Percentiles rank a stretch among this genome's conserved stretches.
Evolutionary conservation across 2,329 filamentous ascomycete species (phyloP).

Genomic region (Claviceps quebecensis): DNA sequence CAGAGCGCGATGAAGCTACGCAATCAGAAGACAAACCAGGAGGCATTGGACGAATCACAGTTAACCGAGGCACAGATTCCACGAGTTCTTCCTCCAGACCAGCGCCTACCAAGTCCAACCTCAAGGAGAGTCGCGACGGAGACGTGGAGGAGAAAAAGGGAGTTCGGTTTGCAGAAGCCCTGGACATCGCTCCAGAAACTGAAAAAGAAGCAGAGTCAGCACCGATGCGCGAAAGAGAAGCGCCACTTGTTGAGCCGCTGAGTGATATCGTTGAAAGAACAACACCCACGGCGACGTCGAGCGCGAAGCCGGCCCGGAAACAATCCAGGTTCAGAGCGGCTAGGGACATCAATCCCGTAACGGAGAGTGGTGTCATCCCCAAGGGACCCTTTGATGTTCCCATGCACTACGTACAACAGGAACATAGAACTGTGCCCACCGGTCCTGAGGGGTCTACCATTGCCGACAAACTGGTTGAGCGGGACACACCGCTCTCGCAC

Average conservation of each 20-base stretch:
- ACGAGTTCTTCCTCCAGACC: constrained; percentile 10
- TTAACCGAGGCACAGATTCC: constrained; percentile 21
- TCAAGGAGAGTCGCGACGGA: constrained; percentile 16
- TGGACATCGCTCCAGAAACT: constrained; percentile 50
- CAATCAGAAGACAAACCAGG: constrained; percentile 25
- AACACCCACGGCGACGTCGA: constrained; percentile 11
- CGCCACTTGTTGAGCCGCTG: constrained; percentile 31
- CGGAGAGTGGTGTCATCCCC: constrained; percentile 11
- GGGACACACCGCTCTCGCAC: constrained; percentile 20
- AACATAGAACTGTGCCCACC: constrained; percentile 26
- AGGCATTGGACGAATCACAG: constrained; percentile 42
- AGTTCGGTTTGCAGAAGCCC: constrained; percentile 62
- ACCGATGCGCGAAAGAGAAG: constrained; percentile 11
- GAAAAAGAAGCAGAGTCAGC: constrained; percentile 9
- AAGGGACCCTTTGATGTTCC: constrained; percentile 32
- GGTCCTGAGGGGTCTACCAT: constrained; percentile 42
- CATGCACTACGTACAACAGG: constrained; percentile 23
- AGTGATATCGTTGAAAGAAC: constrained; percentile 39
- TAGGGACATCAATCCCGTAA: constrained; percentile 10
- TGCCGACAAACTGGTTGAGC: constrained; percentile 45
- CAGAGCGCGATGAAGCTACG: constrained; percentile 27
- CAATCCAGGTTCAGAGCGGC: constrained; percentile 40
- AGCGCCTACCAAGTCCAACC: constrained; percentile 18
- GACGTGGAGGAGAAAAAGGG: constrained; percentile 41
- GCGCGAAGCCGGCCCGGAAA: constrained; percentile 23